These are phyloP conservation scores for Neopestalotiopsis clavispora DNA, from an alignment of 2,329 filamentous ascomycete species.

Conservation along the genomic window DNA sequence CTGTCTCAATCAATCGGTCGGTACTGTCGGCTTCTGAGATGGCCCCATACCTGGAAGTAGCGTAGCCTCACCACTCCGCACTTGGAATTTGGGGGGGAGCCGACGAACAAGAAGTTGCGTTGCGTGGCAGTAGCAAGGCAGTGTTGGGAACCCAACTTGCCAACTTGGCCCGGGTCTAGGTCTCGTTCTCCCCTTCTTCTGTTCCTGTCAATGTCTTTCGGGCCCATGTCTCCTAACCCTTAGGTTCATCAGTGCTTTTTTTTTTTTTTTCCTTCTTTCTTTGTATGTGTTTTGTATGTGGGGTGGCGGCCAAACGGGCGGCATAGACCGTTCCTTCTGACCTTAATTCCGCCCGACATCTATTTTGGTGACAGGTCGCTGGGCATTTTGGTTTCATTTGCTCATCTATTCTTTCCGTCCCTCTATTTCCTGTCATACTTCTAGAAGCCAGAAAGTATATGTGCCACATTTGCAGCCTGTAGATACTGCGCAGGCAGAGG, in stretches of 20 bases:
- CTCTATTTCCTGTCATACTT: too few species aligned
- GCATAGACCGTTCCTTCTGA: not conserved
- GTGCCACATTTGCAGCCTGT: too few species aligned
- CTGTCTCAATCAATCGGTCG: conserved; percentile 3
- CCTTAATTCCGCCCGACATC: conserved; percentile 6
- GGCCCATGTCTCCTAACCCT: not conserved
- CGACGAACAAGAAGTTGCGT: not conserved
- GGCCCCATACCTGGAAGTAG: conserved; percentile 1
- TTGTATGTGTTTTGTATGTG: not conserved
- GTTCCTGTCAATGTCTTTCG: not conserved
- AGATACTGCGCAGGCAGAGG: too few species aligned
- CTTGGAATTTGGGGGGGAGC: not conserved
- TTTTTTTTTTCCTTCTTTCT: not conserved
- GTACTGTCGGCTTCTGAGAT: conserved; percentile 7
- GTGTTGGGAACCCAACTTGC: not conserved
- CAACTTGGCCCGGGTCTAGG: not conserved
- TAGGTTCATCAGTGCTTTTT: not conserved
- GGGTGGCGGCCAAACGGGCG: not conserved
- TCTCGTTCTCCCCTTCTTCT: not conserved
- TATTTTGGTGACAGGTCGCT: not conserved
- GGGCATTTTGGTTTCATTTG: too few species aligned
- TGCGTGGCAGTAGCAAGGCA: not conserved
- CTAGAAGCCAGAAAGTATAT: too few species aligned
- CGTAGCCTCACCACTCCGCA: conserved; percentile 11
- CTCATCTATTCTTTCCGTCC: too few species aligned